Conservation (phyloP, 2,329 filamentous ascomycete genomes). For the Aciculosporium take region DNA sequence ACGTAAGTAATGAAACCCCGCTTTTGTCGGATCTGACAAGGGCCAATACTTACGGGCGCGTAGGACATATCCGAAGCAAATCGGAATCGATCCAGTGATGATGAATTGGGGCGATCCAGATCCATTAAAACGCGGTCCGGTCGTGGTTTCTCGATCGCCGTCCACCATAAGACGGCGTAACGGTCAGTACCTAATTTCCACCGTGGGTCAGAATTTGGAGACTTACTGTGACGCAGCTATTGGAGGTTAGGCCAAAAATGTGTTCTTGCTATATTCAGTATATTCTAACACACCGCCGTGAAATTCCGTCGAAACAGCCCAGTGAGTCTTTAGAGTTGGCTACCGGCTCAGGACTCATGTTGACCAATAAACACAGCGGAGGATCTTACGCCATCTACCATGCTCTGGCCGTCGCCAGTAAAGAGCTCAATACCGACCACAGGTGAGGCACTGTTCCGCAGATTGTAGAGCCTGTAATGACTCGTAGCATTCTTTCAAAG, state of each 20-base stretch:
- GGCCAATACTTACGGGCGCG: slow-evolving; percentile 2
- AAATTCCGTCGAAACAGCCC: slow-evolving; percentile 15
- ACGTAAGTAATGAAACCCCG: slow-evolving; percentile 26
- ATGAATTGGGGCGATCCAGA: slow-evolving; percentile 79
- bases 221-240: slow-evolving; percentile 26
- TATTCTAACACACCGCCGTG: neutral
- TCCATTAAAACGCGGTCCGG: slow-evolving; percentile 62
- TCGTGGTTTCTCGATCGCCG: slow-evolving; percentile 66
- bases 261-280: neutral
- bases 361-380: slow-evolving; percentile 29
- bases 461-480: slow-evolving; percentile 6
- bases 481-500: slow-evolving; percentile 14
- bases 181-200: slow-evolving; percentile 34
- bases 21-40: neutral
- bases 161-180: slow-evolving; percentile 70
- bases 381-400: slow-evolving; percentile 96
- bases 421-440: slow-evolving; percentile 73
- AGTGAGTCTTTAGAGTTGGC: slow-evolving; percentile 14
- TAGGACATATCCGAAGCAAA: slow-evolving; percentile 82
- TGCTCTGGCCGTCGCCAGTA: slow-evolving; percentile 80
- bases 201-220: neutral
- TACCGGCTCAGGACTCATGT: neutral
- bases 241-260: slow-evolving; percentile 32
- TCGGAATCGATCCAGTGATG: slow-evolving; percentile 79
- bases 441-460: slow-evolving; percentile 24